Percentiles rank a stretch among this genome's conserved stretches.
Evolutionary conservation across 73 alveolate genomes (phyloP).

Genomic region (Paramecium primaurelia): DNA sequence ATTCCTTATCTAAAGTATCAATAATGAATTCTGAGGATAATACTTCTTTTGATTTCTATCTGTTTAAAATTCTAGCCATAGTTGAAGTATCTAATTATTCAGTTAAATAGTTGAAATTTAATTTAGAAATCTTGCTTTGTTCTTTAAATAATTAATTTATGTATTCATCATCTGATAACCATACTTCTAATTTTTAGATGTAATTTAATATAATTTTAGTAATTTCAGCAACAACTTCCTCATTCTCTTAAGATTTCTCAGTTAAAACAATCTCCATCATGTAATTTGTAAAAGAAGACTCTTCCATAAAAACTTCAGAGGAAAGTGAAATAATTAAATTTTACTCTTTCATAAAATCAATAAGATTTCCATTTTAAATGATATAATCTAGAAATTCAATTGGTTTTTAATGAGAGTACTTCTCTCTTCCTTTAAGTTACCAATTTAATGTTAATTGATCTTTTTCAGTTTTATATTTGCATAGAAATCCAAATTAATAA

Average conservation of each 20-base stretch:
- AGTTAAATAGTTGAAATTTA: not conserved
- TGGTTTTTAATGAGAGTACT: not conserved
- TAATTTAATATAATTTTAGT: not conserved
- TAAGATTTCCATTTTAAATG: not conserved
- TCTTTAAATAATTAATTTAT: not conserved
- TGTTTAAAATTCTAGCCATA: not conserved
- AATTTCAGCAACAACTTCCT: not conserved
- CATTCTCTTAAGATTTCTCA: not conserved
- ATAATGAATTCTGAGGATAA: not conserved
- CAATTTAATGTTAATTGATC: not conserved
- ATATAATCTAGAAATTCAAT: constrained; percentile 6
- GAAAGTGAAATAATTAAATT: not conserved
- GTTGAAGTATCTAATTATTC: not conserved
- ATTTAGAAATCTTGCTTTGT: not conserved
- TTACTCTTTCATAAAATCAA: not conserved
- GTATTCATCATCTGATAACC: constrained; percentile 18
- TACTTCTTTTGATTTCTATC: not conserved
- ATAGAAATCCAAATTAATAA: not conserved
- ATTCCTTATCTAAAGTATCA: not conserved
- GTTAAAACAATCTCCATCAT: not conserved
- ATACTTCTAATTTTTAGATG: not conserved
- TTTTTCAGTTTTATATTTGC: not conserved
- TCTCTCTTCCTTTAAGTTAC: not conserved
- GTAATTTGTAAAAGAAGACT: not conserved
- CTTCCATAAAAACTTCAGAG: constrained; percentile 1